Evolutionary conservation across 2,329 filamentous ascomycete species (phyloP).

Genomic region (Grosmannia serpens): DNA sequence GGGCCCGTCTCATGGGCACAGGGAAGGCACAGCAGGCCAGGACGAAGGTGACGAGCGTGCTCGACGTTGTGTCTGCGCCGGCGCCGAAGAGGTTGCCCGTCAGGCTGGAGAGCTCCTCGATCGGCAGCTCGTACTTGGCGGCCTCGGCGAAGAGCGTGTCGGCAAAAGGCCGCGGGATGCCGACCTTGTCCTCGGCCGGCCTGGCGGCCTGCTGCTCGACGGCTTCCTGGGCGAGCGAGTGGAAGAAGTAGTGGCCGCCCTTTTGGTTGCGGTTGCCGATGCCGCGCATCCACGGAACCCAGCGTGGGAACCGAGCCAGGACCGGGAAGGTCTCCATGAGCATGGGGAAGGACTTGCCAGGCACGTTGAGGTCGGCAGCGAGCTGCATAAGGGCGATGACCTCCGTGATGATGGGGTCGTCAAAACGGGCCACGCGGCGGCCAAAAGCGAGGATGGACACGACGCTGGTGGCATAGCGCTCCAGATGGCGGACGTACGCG

Average conservation of each 20-base stretch:
- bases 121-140: conserved; percentile 31
- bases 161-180: conserved; percentile 25
- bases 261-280: conserved; percentile 27
- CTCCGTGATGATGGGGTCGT: conserved; percentile 47
- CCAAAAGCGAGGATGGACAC: conserved; percentile 47
- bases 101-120: conserved; percentile 32
- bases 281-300: conserved; percentile 37
- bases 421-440: conserved; percentile 33
- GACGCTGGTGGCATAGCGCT: conserved; percentile 40
- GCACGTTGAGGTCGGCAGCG: conserved; percentile 42
- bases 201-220: conserved; percentile 24
- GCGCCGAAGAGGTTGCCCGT: conserved; percentile 37
- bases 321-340: conserved; percentile 44
- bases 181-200: conserved; percentile 12
- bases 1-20: conserved; percentile 32
- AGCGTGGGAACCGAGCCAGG: conserved; percentile 34
- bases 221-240: conserved; percentile 38
- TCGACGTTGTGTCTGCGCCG: conserved; percentile 36
- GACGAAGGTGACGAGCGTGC: conserved; percentile 34
- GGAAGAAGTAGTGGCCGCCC: conserved; percentile 38
- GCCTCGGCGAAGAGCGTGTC: conserved; percentile 35
- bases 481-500: conserved; percentile 40
- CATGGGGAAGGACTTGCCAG: conserved; percentile 43
- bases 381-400: conserved; percentile 47
- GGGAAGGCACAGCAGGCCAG: conserved; percentile 39